Percentiles rank a stretch among this genome's conserved stretches.
These are phyloP conservation scores for Rhizodiscina lignyota DNA, from an alignment of 495 filamentous ascomycete genomes.

Conservation along the genomic window DNA sequence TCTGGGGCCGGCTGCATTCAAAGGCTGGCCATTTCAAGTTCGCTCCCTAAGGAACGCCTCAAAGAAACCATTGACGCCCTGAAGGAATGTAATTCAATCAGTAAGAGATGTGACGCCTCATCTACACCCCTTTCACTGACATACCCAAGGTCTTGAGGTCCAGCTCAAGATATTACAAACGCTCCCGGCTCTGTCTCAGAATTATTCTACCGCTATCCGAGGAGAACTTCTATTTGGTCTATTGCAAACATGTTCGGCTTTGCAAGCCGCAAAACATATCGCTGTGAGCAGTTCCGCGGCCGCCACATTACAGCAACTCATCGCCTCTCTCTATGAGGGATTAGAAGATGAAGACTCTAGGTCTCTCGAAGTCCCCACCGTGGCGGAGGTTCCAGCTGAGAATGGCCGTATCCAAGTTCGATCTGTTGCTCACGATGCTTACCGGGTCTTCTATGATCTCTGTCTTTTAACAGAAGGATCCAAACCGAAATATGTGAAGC, in stretches of 20 bases:
- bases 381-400: constrained; percentile 45
- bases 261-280: constrained; percentile 78
- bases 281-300: constrained; percentile 91
- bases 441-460: constrained; percentile 76
- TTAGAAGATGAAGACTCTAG: constrained; percentile 67
- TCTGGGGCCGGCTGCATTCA: constrained; percentile 80
- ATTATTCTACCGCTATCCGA: constrained; percentile 67
- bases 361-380: constrained; percentile 30
- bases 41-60: constrained; percentile 53
- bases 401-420: constrained; percentile 47
- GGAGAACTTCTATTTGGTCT: constrained; percentile 66
- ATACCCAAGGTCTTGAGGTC: constrained; percentile 66
- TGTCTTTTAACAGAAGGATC: constrained; percentile 77
- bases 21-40: constrained; percentile 64
- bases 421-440: constrained; percentile 71
- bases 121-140: too few relatives aligned
- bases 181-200: constrained; percentile 77
- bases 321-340: constrained; percentile 84
- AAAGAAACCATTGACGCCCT: constrained; percentile 76
- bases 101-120: too few relatives aligned
- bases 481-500: constrained; percentile 59
- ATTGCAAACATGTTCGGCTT: constrained; percentile 74
- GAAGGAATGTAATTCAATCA: constrained; percentile 55
- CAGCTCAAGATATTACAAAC: constrained; percentile 94
- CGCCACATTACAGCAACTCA: constrained; percentile 84